Evolutionary conservation across 2,329 filamentous ascomycete species (phyloP).

Genomic region (Aspergillus pseudoterreus): DNA sequence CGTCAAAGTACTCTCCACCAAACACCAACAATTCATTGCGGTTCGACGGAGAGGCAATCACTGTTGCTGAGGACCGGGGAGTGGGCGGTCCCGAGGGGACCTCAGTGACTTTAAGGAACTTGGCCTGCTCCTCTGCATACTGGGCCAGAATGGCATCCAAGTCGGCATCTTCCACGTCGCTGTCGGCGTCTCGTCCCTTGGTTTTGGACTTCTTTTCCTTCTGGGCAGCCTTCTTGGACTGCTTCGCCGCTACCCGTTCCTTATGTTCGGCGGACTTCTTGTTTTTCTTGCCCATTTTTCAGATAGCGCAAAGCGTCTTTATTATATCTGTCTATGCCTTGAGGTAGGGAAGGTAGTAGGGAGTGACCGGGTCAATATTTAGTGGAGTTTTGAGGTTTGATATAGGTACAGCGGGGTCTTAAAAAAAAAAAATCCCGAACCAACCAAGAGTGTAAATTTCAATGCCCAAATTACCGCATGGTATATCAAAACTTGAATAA

Average conservation of each 20-base stretch:
- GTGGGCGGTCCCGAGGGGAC: constrained; percentile 67
- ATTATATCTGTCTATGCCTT: not conserved
- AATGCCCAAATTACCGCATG: not conserved
- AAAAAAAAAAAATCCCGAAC: constrained; percentile 1
- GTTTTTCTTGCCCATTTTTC: constrained; percentile 49
- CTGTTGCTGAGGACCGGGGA: constrained; percentile 72
- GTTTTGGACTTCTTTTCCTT: constrained; percentile 77
- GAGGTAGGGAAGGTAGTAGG: not conserved
- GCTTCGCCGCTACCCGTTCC: constrained; percentile 63
- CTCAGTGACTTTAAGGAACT: constrained; percentile 92
- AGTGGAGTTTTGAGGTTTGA: constrained; percentile 1
- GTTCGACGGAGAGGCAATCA: constrained; percentile 82
- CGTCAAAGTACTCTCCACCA: constrained; percentile 95
- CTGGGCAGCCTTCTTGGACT: constrained; percentile 73
- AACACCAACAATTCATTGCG: constrained; percentile 86
- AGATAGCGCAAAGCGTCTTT: no score
- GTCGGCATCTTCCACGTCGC: constrained; percentile 88
- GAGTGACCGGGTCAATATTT: not conserved
- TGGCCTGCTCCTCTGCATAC: constrained; percentile 88
- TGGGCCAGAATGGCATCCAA: constrained; percentile 90
- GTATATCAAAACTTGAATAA: no score
- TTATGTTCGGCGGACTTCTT: constrained; percentile 57
- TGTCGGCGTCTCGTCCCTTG: constrained; percentile 66
- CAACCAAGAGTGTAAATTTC: not conserved
- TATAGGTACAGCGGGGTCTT: constrained; percentile 3